Percentiles rank a stretch among this genome's conserved stretches.
Conservation (phyloP, 1,284 basidiomycete species). For the Malassezia japonica region DNA sequence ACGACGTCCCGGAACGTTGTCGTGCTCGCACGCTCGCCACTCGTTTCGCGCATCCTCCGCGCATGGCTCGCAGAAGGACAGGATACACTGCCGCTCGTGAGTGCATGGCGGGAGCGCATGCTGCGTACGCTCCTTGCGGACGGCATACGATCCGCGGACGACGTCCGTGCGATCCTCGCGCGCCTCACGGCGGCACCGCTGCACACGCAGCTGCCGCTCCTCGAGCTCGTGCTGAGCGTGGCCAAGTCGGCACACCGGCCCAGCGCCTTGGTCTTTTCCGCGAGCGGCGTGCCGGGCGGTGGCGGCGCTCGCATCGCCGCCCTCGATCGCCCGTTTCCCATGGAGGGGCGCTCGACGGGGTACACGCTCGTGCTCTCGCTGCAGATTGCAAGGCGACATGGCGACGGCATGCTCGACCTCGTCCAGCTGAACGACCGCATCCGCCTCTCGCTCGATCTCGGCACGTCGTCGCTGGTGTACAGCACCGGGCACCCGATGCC, state of each 20-base stretch:
- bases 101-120: neutral
- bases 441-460: conserved; percentile 25
- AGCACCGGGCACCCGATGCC: conserved; percentile 8
- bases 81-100: neutral
- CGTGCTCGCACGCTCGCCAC: conserved; percentile 6
- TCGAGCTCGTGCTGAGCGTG: conserved; percentile 25
- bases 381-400: neutral
- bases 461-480: conserved; percentile 26
- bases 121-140: conserved; percentile 6
- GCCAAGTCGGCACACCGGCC: conserved; percentile 21
- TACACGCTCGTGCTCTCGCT: conserved; percentile 23
- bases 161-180: conserved; percentile 19
- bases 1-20: conserved; percentile 1
- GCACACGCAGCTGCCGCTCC: conserved; percentile 7
- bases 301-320: conserved; percentile 3
- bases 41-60: conserved; percentile 4
- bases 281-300: conserved; percentile 3
- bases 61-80: neutral
- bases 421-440: conserved; percentile 31
- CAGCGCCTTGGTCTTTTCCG: conserved; percentile 23
- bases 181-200: conserved; percentile 6
- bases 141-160: conserved; percentile 21
- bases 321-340: conserved; percentile 33
- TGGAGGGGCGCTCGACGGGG: conserved; percentile 18
- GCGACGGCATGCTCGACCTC: conserved; percentile 23